Base-by-base conservation (phyloP, 441 rosid genomes). In the Gossypium gossypioides region DNA sequence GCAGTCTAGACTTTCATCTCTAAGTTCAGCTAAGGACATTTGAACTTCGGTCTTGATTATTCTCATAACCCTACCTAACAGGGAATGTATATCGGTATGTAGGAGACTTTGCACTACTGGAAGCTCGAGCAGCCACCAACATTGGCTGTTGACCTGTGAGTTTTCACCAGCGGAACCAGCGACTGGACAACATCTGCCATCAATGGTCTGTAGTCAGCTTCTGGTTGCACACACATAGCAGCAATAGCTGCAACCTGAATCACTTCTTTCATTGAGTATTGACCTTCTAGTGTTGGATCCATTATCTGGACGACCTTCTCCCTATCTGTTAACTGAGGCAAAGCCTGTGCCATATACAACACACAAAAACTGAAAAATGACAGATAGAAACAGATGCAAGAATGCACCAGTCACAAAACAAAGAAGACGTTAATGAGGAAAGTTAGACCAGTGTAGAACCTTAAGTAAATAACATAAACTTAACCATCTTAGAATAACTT, bases 101-200 rank as follows among this genome's bases (percentile, higher is more conserved):
- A 40, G 89, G 92, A 42, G 89, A 88, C 73, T 80, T 76, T 13
- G 79, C 77, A 13, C 80, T 77, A 56, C 44, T 80, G 83, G 71
- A 80, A 78, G 79, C 83, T 81, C 7, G 88, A 83, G 79, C 82
- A 81, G 75, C 84, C 80, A 68, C 86, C 87, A 6, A 57, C 72
- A 81, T 86, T 88, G 27, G 92, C 76, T 40, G 75, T 72, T 72
- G 89, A 80, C 58, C 85, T 78, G 69, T 89, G 90, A 68, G 75
- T 72, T 84, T 86, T 92, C 71, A 86, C 94, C 70, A 90, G 75
- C 0, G 99, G 99, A 40, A 88, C 88, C 27, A 92, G 81, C 3
- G 97, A 94, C 82, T 92, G 92, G 77, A 90, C 96, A 3, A 94
- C 97, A 69, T 92, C 97, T 2, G 99, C 96, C 97, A 94, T 92